Evolutionary conservation across 225 moss, liverwort and hornwort species (phyloP).

Genomic region (Anthoceros angustus): DNA sequence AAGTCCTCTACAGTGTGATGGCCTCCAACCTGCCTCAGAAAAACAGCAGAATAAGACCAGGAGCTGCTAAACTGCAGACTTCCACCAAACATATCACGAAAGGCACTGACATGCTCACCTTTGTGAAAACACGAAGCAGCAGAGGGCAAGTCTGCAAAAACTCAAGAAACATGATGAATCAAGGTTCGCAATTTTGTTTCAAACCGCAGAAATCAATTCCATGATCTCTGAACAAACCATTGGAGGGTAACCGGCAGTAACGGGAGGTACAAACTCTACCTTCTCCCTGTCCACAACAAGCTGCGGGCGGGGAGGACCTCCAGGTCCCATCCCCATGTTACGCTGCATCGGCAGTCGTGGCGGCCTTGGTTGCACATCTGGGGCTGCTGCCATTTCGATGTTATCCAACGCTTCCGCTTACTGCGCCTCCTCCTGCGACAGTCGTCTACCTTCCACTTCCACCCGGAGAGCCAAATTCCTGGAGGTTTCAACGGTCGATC

Average conservation of each 20-base stretch:
- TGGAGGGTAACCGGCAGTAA: neutral
- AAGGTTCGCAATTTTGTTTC: neutral
- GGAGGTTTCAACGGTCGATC: too few species aligned
- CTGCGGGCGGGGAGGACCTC: conserved; percentile 30
- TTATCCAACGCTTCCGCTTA: neutral
- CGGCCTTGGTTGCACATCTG: conserved; percentile 33
- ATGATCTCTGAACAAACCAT: neutral
- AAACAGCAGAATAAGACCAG: neutral
- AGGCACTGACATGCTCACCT: conserved; percentile 25
- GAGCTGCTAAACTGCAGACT: neutral
- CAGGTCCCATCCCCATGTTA: conserved; percentile 32
- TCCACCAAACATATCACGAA: neutral
- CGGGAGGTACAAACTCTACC: conserved; percentile 14
- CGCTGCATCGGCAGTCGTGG: conserved; percentile 23
- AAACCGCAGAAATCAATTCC: neutral
- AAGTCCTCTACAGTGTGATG: conserved; percentile 94
- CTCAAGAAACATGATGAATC: neutral
- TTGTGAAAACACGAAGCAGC: conserved; percentile 93
- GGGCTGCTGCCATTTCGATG: conserved; percentile 12
- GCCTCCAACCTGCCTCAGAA: conserved; percentile 44
- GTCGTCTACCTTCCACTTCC: too few species aligned
- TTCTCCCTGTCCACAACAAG: conserved; percentile 52
- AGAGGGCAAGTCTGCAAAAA: conserved; percentile 79
- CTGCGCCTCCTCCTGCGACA: neutral
- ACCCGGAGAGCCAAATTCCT: too few species aligned